Percentiles rank a stretch among this genome's conserved stretches.
phyloP scores from a whole-genome alignment of 1,139 yeast species.

The Lodderomyces theae region DNA sequence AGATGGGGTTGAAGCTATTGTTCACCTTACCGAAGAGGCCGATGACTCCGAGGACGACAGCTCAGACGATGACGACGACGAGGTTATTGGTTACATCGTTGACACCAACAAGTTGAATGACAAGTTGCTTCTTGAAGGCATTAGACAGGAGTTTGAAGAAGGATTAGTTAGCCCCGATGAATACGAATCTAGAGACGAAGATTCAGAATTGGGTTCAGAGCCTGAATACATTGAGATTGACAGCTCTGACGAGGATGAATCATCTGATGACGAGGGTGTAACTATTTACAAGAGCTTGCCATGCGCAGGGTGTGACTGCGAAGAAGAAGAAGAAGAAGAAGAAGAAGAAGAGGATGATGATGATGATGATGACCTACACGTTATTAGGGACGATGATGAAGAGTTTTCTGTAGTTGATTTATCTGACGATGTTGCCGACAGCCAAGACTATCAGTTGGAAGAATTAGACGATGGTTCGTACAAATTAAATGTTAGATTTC shows the following conservation, averaged over 20 bases:
- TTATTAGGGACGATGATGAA: slow-evolving; percentile 36
- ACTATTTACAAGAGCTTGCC: slow-evolving; percentile 46
- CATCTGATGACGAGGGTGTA: slow-evolving; percentile 40
- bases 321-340: slow-evolving; percentile 23
- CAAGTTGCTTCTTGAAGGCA: slow-evolving; percentile 37
- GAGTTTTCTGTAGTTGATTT: slow-evolving; percentile 42
- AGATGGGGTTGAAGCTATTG: slow-evolving; percentile 5
- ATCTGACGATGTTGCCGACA: slow-evolving; percentile 41
- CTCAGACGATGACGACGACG: slow-evolving; percentile 15
- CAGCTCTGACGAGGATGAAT: slow-evolving; percentile 18
- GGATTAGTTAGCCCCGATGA: slow-evolving; percentile 34
- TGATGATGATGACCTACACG: slow-evolving; percentile 22
- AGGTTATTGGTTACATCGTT: slow-evolving; percentile 9
- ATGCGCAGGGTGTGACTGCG: slow-evolving; percentile 31
- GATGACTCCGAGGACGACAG: slow-evolving; percentile 14
- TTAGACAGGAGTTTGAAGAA: slow-evolving; percentile 42
- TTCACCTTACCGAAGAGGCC: neutral
- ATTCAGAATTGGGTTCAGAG: slow-evolving; percentile 29
- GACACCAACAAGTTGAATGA: slow-evolving; percentile 30
- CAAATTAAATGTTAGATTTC: slow-evolving; percentile 44
- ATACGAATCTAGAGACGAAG: slow-evolving; percentile 25
- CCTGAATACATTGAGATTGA: slow-evolving; percentile 36
- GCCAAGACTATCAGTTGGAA: slow-evolving; percentile 46
- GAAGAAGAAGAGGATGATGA: slow-evolving; percentile 18
- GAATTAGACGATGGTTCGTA: slow-evolving; percentile 41